Evolutionary conservation across 2,329 filamentous ascomycete genomes (phyloP).

Genomic region (Colletotrichum eremochloae): DNA sequence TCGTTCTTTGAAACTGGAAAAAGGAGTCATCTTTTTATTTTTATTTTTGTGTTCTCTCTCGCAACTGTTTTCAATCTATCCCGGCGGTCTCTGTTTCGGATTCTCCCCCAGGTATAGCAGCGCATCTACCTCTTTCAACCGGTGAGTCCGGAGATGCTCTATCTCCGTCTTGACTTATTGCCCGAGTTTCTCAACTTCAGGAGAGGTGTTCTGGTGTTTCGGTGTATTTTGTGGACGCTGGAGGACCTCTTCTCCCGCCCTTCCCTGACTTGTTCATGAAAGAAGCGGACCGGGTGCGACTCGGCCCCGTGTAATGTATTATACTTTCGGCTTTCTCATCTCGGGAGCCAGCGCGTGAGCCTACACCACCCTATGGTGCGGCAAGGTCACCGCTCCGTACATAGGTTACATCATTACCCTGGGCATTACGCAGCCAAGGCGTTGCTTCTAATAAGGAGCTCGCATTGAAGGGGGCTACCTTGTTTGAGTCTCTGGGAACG

Average conservation of each 20-base stretch:
- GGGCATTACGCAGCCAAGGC: neutral
- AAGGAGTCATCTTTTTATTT: neutral
- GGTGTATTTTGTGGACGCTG: too few species aligned
- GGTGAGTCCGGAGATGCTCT: neutral
- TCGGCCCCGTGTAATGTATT: constrained; percentile 8
- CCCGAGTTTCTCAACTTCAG: neutral
- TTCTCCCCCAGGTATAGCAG: neutral
- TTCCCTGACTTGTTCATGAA: neutral
- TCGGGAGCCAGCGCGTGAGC: constrained; percentile 9
- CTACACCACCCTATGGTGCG: neutral
- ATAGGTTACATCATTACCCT: neutral
- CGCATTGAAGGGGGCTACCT: neutral
- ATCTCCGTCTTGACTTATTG: neutral
- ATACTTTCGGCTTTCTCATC: constrained; percentile 29
- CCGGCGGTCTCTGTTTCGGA: constrained; percentile 28
- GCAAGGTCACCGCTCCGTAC: neutral
- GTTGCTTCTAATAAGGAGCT: neutral
- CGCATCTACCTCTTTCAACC: neutral
- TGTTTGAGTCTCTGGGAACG: neutral
- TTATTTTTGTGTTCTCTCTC: neutral
- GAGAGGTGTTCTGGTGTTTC: neutral
- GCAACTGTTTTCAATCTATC: constrained; percentile 8
- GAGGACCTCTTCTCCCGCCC: neutral
- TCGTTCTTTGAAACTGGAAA: constrained; percentile 18
- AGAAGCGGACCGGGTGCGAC: neutral